Percentiles rank a stretch among this genome's conserved stretches.
phyloP scores from a whole-genome alignment of 768 basidiomycete genomes.

The Tulasnella sp. region DNA sequence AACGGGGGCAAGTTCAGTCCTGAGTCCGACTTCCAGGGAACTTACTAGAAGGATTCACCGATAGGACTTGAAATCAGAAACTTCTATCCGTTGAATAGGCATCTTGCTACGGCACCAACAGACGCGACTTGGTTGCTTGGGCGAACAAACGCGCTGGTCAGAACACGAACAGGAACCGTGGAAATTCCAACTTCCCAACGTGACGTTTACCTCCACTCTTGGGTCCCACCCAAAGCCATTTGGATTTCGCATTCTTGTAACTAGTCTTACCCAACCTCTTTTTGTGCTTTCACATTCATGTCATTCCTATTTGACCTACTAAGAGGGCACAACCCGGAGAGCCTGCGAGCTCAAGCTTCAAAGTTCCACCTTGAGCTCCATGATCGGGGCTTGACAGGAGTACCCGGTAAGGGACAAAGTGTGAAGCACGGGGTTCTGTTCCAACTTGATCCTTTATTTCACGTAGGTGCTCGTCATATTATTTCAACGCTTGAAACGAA shows the following conservation, averaged over 20 bases:
- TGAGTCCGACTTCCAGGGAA: not conserved
- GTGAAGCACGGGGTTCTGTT: too few relatives aligned
- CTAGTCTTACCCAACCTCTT: not conserved
- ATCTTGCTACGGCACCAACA: conserved; percentile 41
- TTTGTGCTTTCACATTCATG: not conserved
- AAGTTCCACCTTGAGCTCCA: conserved; percentile 12
- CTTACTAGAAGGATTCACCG: conserved; percentile 44
- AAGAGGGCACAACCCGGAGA: conserved; percentile 1
- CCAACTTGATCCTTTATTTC: not conserved
- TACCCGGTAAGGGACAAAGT: not conserved
- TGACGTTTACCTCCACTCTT: not conserved
- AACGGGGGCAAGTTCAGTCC: not conserved
- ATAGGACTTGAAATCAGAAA: conserved; percentile 98
- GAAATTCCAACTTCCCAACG: not conserved
- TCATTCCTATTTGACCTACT: not conserved
- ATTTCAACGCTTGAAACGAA: not conserved
- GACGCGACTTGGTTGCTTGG: not conserved
- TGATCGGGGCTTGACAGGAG: conserved; percentile 1
- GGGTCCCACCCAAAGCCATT: not conserved
- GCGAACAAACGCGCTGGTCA: conserved; percentile 11
- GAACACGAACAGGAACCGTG: conserved; percentile 5
- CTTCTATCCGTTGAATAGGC: conserved; percentile 81
- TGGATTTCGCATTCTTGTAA: not conserved
- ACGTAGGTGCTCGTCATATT: conserved; percentile 10
- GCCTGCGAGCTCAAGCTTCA: not conserved